These are phyloP conservation scores for Myxozyma vanderwaltii DNA, from an alignment of 805 yeast genomes.

Conservation along the genomic window DNA sequence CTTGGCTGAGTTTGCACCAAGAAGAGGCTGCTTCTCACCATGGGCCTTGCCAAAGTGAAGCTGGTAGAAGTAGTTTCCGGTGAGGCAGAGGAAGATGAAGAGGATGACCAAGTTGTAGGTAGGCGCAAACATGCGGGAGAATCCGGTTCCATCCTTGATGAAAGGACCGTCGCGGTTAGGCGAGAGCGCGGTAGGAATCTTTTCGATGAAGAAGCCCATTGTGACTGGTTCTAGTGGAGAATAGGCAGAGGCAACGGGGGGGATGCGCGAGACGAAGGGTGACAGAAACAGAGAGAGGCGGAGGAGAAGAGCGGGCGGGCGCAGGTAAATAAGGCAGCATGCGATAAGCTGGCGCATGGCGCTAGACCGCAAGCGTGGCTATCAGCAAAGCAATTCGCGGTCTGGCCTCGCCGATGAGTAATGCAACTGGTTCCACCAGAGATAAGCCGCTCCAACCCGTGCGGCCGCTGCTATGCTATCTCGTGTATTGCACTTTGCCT, in stretches of 20 bases:
- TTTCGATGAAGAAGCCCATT: conserved; percentile 34
- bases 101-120: conserved; percentile 31
- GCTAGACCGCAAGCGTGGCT: conserved; percentile 6
- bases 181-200: conserved; percentile 32
- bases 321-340: conserved; percentile 10
- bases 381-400: conserved; percentile 5
- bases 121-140: conserved; percentile 31
- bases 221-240: conserved; percentile 2
- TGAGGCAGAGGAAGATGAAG: conserved; percentile 27
- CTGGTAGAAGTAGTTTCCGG: conserved; percentile 29
- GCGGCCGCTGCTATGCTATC: not conserved
- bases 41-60: conserved; percentile 28
- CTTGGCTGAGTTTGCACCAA: conserved; percentile 20
- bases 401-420: conserved; percentile 9
- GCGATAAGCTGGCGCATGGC: conserved; percentile 14
- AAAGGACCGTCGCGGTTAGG: conserved; percentile 33
- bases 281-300: not conserved
- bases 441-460: conserved; percentile 11
- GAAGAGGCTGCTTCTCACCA: conserved; percentile 36
- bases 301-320: conserved; percentile 1
- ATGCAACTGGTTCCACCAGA: conserved; percentile 3
- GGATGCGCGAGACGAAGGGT: not conserved
- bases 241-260: not conserved
- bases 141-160: conserved; percentile 34
- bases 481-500: not conserved